phyloP scores from a whole-genome alignment of 805 yeast genomes.

The Ogataea salicorniae region DNA sequence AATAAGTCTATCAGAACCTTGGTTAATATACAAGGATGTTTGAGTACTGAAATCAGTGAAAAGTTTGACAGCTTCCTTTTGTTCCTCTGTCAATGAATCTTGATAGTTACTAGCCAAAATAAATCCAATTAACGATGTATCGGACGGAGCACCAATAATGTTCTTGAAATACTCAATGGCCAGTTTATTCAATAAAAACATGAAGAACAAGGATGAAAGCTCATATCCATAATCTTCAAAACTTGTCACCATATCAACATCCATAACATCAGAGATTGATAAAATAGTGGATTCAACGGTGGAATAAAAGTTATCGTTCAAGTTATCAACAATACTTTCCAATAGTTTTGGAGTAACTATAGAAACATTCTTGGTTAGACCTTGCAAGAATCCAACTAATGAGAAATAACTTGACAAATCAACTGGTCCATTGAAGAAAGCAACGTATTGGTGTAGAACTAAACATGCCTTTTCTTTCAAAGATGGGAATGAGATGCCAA shows the following conservation, averaged over 20 bases:
- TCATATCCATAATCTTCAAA: conserved; percentile 30
- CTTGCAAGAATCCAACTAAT: conserved; percentile 29
- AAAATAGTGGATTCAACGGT: conserved; percentile 17
- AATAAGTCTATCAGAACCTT: conserved; percentile 21
- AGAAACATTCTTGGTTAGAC: conserved; percentile 21
- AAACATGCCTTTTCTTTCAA: conserved; percentile 8
- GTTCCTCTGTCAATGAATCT: conserved; percentile 7
- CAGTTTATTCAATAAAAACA: conserved; percentile 21
- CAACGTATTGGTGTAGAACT: background rate
- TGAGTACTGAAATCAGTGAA: too few species aligned
- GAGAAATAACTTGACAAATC: conserved; percentile 17
- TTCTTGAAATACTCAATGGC: conserved; percentile 20
- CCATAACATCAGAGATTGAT: conserved; percentile 12
- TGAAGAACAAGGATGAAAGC: conserved; percentile 27
- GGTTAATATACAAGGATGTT: conserved; percentile 12
- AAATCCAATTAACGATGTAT: conserved; percentile 11
- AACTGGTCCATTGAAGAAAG: background rate
- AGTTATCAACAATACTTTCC: conserved; percentile 16
- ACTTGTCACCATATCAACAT: conserved; percentile 20
- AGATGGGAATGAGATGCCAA: conserved; percentile 20
- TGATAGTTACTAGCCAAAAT: conserved; percentile 9
- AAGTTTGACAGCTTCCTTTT: background rate
- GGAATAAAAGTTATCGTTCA: conserved; percentile 26
- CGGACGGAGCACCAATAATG: conserved; percentile 9
- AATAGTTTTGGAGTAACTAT: conserved; percentile 19